A percentile compares a stretch with the other conserved stretches of the same genome.
phyloP scores from a whole-genome alignment of 345 rosid genomes.

The Syzygium jambos region DNA sequence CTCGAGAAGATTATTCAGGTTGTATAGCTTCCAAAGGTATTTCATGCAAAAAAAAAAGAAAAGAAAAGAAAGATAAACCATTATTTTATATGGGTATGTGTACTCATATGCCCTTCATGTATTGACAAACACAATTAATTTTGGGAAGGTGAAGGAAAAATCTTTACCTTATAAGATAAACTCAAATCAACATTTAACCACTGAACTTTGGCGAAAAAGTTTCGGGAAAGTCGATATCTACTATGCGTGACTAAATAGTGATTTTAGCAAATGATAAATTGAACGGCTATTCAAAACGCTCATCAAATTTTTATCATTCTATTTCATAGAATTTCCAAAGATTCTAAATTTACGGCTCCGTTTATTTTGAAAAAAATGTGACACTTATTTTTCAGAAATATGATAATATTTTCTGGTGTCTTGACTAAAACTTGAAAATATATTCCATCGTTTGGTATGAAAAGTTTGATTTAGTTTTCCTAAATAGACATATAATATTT shows the following conservation, averaged over 20 bases:
- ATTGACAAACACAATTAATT: background rate
- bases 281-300: background rate
- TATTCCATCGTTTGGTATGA: too few relatives aligned
- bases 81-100: background rate
- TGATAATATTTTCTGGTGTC: too few relatives aligned
- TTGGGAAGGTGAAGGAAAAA: background rate
- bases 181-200: background rate
- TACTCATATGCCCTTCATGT: accelerated
- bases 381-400: too few relatives aligned
- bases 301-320: background rate
- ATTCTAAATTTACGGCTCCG: too few relatives aligned
- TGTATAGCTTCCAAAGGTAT: background rate
- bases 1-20: background rate
- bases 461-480: too few relatives aligned
- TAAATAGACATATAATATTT: too few relatives aligned
- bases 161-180: background rate
- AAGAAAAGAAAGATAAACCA: too few relatives aligned
- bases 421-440: too few relatives aligned
- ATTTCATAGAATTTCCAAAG: too few relatives aligned
- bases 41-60: background rate
- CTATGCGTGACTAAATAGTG: background rate
- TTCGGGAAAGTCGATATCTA: background rate
- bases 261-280: background rate
- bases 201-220: background rate
- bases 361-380: too few relatives aligned